phyloP scores from a whole-genome alignment of 2,329 filamentous ascomycete genomes.

The Colletotrichum costaricense region DNA sequence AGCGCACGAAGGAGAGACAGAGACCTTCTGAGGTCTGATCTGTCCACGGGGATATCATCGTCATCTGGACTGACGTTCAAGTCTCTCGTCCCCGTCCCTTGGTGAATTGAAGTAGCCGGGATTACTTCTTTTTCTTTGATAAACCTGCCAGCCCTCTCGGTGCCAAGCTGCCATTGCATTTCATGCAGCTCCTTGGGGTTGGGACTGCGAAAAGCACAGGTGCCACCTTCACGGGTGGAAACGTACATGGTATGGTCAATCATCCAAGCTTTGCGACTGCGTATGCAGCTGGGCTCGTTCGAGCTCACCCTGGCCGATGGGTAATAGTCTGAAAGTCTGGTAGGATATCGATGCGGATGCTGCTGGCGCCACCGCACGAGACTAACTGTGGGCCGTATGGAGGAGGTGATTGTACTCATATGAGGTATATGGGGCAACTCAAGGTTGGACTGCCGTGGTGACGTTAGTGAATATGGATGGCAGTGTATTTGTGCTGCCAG shows the following conservation, averaged over 20 bases:
- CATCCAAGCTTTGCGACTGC: conserved; percentile 53
- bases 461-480: conserved; percentile 12
- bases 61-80: conserved; percentile 18
- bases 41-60: background rate
- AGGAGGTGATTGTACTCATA: conserved; percentile 56
- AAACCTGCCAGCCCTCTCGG: conserved; percentile 43
- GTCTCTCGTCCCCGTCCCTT: conserved; percentile 34
- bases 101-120: conserved; percentile 30
- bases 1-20: background rate
- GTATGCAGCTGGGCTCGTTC: conserved; percentile 47
- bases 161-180: conserved; percentile 51
- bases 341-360: conserved; percentile 52
- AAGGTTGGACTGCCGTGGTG: conserved; percentile 48
- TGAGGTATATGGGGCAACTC: conserved; percentile 60
- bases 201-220: conserved; percentile 49
- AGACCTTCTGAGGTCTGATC: background rate
- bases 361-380: conserved; percentile 50
- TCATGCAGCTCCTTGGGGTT: conserved; percentile 54
- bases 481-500: background rate
- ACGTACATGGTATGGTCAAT: conserved; percentile 57
- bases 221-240: conserved; percentile 51
- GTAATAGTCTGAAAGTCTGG: conserved; percentile 52
- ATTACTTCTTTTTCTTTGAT: conserved; percentile 47
- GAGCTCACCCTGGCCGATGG: conserved; percentile 40
- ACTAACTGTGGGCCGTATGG: conserved; percentile 51